Evolutionary conservation across 805 yeast species (phyloP).

Genomic region (Starmerella riodocensis): DNA sequence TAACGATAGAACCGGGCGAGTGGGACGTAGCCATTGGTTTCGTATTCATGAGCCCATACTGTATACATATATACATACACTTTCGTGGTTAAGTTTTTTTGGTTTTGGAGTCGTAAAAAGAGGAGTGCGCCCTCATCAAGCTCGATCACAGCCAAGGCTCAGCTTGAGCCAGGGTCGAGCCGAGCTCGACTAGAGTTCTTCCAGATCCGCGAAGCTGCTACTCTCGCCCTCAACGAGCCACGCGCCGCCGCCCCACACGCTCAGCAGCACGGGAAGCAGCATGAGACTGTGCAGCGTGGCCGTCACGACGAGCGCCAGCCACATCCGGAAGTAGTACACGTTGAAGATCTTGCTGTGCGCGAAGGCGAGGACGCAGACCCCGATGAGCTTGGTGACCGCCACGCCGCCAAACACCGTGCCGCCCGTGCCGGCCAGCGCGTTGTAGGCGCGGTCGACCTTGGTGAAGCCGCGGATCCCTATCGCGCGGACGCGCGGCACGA

Average conservation of each 20-base stretch:
- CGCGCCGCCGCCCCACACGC: conserved; percentile 49
- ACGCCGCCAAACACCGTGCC: conserved; percentile 85
- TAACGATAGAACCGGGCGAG: too few relatives aligned
- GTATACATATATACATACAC: too few relatives aligned
- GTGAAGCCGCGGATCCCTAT: conserved; percentile 24
- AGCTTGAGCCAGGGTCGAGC: too few relatives aligned
- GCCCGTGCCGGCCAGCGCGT: conserved; percentile 68
- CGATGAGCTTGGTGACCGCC: conserved; percentile 76
- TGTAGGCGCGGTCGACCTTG: conserved; percentile 31
- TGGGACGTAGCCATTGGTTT: too few relatives aligned
- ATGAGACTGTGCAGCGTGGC: conserved; percentile 71
- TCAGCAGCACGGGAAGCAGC: conserved; percentile 62
- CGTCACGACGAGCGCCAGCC: conserved; percentile 64
- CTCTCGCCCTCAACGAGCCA: conserved; percentile 31
- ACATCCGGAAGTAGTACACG: conserved; percentile 86
- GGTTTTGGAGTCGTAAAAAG: too few relatives aligned
- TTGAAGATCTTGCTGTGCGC: conserved; percentile 81
- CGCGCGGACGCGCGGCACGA: conserved; percentile 29
- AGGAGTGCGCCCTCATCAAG: too few relatives aligned
- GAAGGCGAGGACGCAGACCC: conserved; percentile 74
- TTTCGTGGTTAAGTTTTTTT: too few relatives aligned
- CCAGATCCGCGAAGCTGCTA: conserved; percentile 22
- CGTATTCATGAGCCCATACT: too few relatives aligned
- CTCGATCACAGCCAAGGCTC: too few relatives aligned
- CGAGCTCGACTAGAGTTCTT: conserved; percentile 13